Evolutionary conservation across 179 eudicot genomes (phyloP), one percentile per base, ranked within the genome.

Genomic region (Heliamphora pulchella): DNA sequence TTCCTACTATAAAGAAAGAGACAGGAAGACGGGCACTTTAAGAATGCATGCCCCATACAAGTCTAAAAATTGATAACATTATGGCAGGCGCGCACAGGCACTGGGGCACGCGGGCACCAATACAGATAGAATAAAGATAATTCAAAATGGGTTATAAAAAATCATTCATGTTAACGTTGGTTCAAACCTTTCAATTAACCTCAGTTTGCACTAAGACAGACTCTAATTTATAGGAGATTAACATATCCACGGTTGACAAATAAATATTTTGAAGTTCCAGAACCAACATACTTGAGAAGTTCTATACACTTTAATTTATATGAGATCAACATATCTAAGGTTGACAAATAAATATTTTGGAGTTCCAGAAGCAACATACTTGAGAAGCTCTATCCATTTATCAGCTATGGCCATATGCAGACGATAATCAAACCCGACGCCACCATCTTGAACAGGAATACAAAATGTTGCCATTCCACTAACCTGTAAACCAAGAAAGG

Each of bases 381-480:
- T 85, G 83, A 96, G 98, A 83, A 91, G 89, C 83, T 96, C 98
- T 80, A 96, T 94, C 99, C 99, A 96, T 81, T 96, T 96, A 85
- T 96, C 99, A 71, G 99, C 96, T 83, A 94, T 82, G 79, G 98
- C 99, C 98, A 96, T 96, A 83, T 96, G 99, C 72, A 96, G 91
- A 76, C 99, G 98, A 79, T 92, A 96, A 80, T 96, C 96, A 69
- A 96, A 96, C 72, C 99, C 98, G 75, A 96, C 86, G 70, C 99
- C 98, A 80, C 99, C 99, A 89, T 96, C 97, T 87, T 84, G 86
- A 55, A 93, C 90, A 51, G 98, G 89, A 81, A 94, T 82, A 79
- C 99, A 85, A 77, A 96, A 96, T 18, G 99, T 80, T 72, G 99
- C 98, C 99, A 96, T 96, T 84, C 99, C 99, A 86, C 99, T 96